phyloP scores from a whole-genome alignment of 257 asterid species.

The Solanum appendiculatum region DNA sequence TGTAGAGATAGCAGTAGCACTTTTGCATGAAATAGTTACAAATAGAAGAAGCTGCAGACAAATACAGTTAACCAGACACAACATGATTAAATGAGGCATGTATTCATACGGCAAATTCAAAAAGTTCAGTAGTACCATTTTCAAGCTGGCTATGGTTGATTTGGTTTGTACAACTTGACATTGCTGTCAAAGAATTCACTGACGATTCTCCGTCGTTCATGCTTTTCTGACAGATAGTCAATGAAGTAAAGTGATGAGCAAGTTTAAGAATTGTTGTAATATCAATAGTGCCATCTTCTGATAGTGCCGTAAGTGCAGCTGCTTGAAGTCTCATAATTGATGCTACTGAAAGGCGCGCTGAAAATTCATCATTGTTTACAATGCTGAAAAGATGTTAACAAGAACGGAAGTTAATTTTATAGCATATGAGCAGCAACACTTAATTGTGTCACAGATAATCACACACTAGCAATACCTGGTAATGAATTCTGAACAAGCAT shows the following conservation, averaged over 20 bases:
- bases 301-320: slow-evolving; percentile 19
- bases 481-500: slow-evolving; percentile 17
- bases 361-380: slow-evolving; percentile 19
- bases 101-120: not conserved
- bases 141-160: not conserved
- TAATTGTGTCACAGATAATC: not conserved
- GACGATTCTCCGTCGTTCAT: not conserved
- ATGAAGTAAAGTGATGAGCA: not conserved
- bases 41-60: not conserved
- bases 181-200: not conserved
- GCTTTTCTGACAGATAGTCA: not conserved
- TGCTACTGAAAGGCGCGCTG: slow-evolving; percentile 25
- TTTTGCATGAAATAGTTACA: not conserved
- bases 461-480: slow-evolving; percentile 9
- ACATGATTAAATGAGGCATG: not conserved
- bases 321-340: slow-evolving; percentile 24
- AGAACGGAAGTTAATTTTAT: not conserved
- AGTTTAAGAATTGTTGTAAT: slow-evolving; percentile 9
- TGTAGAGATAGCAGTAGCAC: not conserved
- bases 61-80: not conserved
- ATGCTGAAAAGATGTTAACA: slow-evolving; percentile 11
- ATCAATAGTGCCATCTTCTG: slow-evolving; percentile 7
- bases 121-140: not conserved
- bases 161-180: not conserved
- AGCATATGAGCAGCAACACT: not conserved